phyloP scores from a whole-genome alignment of 179 eudicot genomes.

The Patellifolia procumbens region DNA sequence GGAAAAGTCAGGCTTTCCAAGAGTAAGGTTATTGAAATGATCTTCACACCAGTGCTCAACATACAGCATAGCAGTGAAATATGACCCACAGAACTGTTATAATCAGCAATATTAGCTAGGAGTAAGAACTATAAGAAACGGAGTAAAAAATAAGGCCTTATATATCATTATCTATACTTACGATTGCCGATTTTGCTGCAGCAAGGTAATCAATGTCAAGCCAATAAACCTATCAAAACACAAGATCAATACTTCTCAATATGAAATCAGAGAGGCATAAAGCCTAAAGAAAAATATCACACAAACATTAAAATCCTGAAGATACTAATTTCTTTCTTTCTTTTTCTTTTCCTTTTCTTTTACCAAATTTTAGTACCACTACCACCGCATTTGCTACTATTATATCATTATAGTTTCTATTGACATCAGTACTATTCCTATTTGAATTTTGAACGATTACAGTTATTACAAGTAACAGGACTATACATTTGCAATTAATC shows the following conservation, averaged over 20 bases:
- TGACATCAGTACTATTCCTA: no score
- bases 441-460: no score
- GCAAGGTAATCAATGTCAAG: slow-evolving; percentile 76
- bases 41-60: slow-evolving; percentile 99
- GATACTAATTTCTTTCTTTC: no score
- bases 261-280: background rate
- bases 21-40: slow-evolving; percentile 64
- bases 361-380: no score
- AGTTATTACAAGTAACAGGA: background rate
- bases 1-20: slow-evolving; percentile 95
- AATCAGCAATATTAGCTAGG: slow-evolving; percentile 8
- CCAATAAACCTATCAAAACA: slow-evolving; percentile 78
- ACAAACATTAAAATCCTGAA: background rate
- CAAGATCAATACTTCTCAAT: slow-evolving; percentile 1
- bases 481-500: background rate
- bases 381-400: no score
- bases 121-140: background rate
- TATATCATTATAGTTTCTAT: no score
- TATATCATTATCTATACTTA: slow-evolving; percentile 43
- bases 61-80: slow-evolving; percentile 91
- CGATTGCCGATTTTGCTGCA: slow-evolving; percentile 86
- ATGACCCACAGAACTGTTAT: slow-evolving; percentile 78
- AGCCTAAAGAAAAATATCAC: background rate
- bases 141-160: background rate
- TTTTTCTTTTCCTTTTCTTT: no score